Evolutionary conservation across 495 filamentous ascomycete species (phyloP), one percentile per base, ranked within the genome.

Genomic region (Darksidea phi): DNA sequence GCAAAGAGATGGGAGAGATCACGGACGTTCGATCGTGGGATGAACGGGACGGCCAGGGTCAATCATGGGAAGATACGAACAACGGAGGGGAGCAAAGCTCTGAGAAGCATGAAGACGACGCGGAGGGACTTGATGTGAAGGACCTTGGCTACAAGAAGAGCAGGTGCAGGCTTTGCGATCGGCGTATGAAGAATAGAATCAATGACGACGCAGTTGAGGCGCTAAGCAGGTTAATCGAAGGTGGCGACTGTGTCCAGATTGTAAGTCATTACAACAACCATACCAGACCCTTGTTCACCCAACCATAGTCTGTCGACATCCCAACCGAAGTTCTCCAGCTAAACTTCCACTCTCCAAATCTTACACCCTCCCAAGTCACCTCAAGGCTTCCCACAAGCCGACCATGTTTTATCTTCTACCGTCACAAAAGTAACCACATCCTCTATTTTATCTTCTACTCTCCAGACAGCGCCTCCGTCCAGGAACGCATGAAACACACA

Each of bases 361-460:
- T 61, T 1, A 0, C 26, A 6, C 24, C 58, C 6, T n/a, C 6
- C 11, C 5, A 2, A 25, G 17, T 61, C 15, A 17, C 25, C n/a
- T 18, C 21, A 6, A 38, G 25, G n/a, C 34, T 63, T 18, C 59
- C 51, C 37, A 50, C 48, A 10, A 15, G 46, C 6, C n/a, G 20
- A 8, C 62, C 62, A 20, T 60, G 50, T 18, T 56, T 53, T 43
- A 65, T 42, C 15, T 65, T 65, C 48, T 65, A 65, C 50, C 37
- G 25, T 11, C 55, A 59, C 28, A 24, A 26, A 42, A n/a, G 26
- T 0, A 32, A 48, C 26, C 5, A 18, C 15, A 8, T 43, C 6
- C 25, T 43, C 12, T 54, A 59, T n/a, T 65, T 65, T 34, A 56
- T 65, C 18, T 65, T 48, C 46, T 56, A 28, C 51, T 59, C 55